Evolutionary conservation across 2,329 filamentous ascomycete genomes (phyloP).

Genomic region (Orbilia quercus): DNA sequence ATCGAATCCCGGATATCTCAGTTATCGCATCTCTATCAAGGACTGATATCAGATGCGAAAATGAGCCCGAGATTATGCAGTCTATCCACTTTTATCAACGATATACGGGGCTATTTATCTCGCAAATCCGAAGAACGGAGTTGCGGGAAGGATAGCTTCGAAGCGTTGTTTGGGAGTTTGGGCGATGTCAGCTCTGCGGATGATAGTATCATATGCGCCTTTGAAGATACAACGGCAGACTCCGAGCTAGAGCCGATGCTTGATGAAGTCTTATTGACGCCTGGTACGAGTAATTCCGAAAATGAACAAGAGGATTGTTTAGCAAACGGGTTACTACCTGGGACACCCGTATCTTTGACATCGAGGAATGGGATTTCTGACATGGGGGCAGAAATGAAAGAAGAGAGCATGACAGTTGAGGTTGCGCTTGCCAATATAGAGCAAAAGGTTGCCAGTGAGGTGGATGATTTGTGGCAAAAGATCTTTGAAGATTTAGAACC

Average conservation of each 20-base stretch:
- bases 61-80: conserved; percentile 45
- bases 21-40: conserved; percentile 36
- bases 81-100: conserved; percentile 48
- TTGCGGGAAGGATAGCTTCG: conserved; percentile 46
- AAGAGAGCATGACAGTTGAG: conserved; percentile 13
- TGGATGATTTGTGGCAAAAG: conserved; percentile 52
- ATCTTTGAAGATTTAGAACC: conserved; percentile 52
- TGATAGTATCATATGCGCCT: conserved; percentile 4
- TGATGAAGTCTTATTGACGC: conserved; percentile 15
- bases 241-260: conserved; percentile 4
- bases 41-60: conserved; percentile 29
- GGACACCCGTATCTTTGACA: conserved; percentile 15
- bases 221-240: neutral
- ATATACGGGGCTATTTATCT: conserved; percentile 31
- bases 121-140: conserved; percentile 21
- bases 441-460: conserved; percentile 16
- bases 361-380: neutral
- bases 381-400: neutral
- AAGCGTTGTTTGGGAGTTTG: conserved; percentile 43
- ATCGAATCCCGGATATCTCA: conserved; percentile 34
- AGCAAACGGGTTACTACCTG: conserved; percentile 15
- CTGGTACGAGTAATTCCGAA: conserved; percentile 8
- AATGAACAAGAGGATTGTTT: conserved; percentile 12
- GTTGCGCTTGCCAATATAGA: neutral
- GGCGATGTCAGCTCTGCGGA: conserved; percentile 9